These are phyloP conservation scores for Grosmannia penicillata DNA, from an alignment of 2,329 filamentous ascomycete species.

Conservation along the genomic window DNA sequence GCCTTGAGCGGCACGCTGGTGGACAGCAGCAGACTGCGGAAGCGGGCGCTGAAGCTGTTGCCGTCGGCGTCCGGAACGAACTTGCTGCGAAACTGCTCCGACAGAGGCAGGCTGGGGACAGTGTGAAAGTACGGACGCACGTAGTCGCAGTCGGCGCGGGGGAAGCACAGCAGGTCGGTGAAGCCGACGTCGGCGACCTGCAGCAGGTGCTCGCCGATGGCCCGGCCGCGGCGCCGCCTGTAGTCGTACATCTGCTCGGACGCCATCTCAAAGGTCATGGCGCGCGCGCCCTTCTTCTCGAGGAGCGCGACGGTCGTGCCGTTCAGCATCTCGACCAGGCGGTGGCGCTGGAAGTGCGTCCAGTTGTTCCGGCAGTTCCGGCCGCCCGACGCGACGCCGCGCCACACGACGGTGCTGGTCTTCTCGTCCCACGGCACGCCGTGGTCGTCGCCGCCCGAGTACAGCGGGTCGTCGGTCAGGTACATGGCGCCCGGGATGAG, in stretches of 20 bases:
- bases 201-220: conserved; percentile 26
- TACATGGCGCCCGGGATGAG: conserved; percentile 50
- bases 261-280: conserved; percentile 35
- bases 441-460: conserved; percentile 38
- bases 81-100: conserved; percentile 40
- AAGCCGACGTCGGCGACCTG: conserved; percentile 29
- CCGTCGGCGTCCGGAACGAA: conserved; percentile 59
- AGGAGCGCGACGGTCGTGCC: conserved; percentile 36
- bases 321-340: conserved; percentile 56
- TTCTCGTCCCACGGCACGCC: conserved; percentile 46
- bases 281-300: conserved; percentile 24
- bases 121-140: conserved; percentile 20
- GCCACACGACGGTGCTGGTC: conserved; percentile 42
- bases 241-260: conserved; percentile 26
- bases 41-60: conserved; percentile 49
- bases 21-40: conserved; percentile 46
- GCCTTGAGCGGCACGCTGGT: conserved; percentile 55
- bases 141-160: conserved; percentile 21
- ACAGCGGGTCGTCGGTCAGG: conserved; percentile 40
- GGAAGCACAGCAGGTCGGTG: conserved; percentile 23
- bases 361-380: conserved; percentile 39
- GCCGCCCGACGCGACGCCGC: conserved; percentile 50
- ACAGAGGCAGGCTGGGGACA: conserved; percentile 23
- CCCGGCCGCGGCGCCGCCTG: conserved; percentile 16
- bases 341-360: conserved; percentile 56